Evolutionary conservation across 371 early-diverging fungal species (phyloP), one percentile per base, ranked within the genome.

Genomic region (Nematocida minor): DNA sequence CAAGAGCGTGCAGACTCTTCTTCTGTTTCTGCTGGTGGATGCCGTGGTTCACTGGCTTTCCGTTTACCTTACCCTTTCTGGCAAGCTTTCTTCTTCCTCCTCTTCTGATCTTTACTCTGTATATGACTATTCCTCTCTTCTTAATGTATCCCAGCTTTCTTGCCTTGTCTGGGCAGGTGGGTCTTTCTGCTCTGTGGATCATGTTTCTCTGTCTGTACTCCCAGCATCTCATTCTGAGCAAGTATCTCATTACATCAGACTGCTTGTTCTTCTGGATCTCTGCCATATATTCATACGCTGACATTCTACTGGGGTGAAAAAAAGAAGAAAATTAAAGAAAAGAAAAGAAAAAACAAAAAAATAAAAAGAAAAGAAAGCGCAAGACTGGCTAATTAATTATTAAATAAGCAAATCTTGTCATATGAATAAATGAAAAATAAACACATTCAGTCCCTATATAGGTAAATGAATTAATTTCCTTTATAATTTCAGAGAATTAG

Each of bases 201-300:
- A 90, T 91, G 85, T 91, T 91, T 86, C 93, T 88, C 88, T 96
- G 97, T 82, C 93, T 88, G 91, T 91, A 95, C 88, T 96, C 96
- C 94, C 96, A 96, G 89, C 92, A 91, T 86, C 95, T 88, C 55
- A 97, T 90, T 85, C 95, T 92, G 81, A 92, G 89, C 81, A 96
- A 89, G 90, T 95, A 97, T 86, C 95, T 91, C 89, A 95, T 89
- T 79, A 94, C 94, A 89, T 95, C 96, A 71, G 91, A 91, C 88
- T 97, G 95, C 90, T 95, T 96, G 91, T 94, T 92, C 88, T 92
- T 93, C 87, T 91, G 89, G 81, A 96, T 90, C 88, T 94, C 94
- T 89, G 92, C 92, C 82, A 96, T 89, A 87, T 95, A 95, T 87
- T 94, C 91, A 88, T 91, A 90, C 80, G 93, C 92, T 47, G 70